phyloP scores from a whole-genome alignment of 2,329 filamentous ascomycete genomes.

The Ophiostoma populinum region DNA sequence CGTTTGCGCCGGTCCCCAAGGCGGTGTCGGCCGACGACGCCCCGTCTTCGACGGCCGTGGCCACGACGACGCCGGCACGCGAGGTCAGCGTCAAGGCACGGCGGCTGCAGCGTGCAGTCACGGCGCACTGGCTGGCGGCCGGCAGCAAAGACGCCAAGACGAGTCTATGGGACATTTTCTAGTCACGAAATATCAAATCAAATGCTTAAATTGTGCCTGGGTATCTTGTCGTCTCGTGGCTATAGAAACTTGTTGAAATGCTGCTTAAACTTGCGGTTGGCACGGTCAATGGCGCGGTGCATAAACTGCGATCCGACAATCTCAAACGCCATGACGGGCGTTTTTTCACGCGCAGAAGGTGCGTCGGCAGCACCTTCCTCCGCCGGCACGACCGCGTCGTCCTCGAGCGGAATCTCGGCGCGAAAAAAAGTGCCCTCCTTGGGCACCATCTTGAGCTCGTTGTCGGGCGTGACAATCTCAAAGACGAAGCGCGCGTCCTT shows the following conservation, averaged over 20 bases:
- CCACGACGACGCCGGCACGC: slow-evolving; percentile 6
- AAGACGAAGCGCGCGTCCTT: slow-evolving; percentile 77
- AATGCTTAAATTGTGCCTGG: neutral
- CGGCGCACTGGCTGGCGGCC: slow-evolving; percentile 74
- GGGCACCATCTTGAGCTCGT: slow-evolving; percentile 61
- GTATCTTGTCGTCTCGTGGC: slow-evolving; percentile 16
- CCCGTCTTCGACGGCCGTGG: slow-evolving; percentile 4
- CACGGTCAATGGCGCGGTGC: slow-evolving; percentile 64
- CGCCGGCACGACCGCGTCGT: slow-evolving; percentile 2
- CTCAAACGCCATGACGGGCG: slow-evolving; percentile 49
- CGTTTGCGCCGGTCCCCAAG: slow-evolving; percentile 51
- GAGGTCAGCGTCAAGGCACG: slow-evolving; percentile 41
- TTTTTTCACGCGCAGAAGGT: too few relatives aligned
- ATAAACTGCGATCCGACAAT: slow-evolving; percentile 77
- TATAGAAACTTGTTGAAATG: slow-evolving; percentile 62
- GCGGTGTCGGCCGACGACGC: too few relatives aligned
- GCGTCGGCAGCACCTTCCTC: neutral
- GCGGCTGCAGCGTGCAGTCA: slow-evolving; percentile 44
- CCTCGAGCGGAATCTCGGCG: slow-evolving; percentile 39
- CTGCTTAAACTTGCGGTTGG: slow-evolving; percentile 80
- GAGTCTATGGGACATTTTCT: slow-evolving; percentile 91
- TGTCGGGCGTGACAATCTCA: slow-evolving; percentile 58
- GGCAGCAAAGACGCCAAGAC: slow-evolving; percentile 93
- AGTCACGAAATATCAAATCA: neutral
- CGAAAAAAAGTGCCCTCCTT: slow-evolving; percentile 83